Percentiles rank a stretch among this genome's conserved stretches.
These are phyloP conservation scores for Coprinellus micaceus DNA, from an alignment of 768 basidiomycete species.

Conservation along the genomic window DNA sequence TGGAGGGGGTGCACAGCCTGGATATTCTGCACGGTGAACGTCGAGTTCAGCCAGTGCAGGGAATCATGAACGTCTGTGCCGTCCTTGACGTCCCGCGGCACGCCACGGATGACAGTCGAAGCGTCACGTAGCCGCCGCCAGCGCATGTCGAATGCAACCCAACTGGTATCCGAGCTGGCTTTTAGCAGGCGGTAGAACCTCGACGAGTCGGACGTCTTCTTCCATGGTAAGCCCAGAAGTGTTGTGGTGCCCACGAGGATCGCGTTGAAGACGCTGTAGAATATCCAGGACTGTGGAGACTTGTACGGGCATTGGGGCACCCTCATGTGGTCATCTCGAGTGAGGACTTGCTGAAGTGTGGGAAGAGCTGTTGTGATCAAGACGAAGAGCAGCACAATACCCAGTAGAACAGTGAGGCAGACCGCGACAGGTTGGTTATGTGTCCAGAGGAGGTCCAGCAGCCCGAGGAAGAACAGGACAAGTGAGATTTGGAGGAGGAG, in stretches of 20 bases:
- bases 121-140: conserved; percentile 29
- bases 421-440: conserved; percentile 9
- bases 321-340: conserved; percentile 21
- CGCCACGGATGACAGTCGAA: conserved; percentile 21
- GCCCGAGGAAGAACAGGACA: conserved; percentile 14
- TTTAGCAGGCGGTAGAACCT: conserved; percentile 25
- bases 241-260: conserved; percentile 16
- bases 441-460: conserved; percentile 14
- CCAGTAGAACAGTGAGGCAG: conserved; percentile 6
- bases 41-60: conserved; percentile 27
- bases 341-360: conserved; percentile 24
- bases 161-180: conserved; percentile 23
- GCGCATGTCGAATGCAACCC: conserved; percentile 28
- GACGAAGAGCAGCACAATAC: conserved; percentile 10
- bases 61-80: conserved; percentile 23
- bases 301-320: conserved; percentile 30
- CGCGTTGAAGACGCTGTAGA: conserved; percentile 21
- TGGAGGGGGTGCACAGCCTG: conserved; percentile 27
- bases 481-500: conserved; percentile 13
- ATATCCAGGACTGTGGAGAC: conserved; percentile 31
- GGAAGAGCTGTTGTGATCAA: conserved; percentile 23
- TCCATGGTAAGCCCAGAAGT: conserved; percentile 17
- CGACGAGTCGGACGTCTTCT: conserved; percentile 17
- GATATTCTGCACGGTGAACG: conserved; percentile 23
- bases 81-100: conserved; percentile 17